A percentile compares a stretch with the other conserved stretches of the same genome.
Conservation (phyloP, 2,329 filamentous ascomycete species). For the Drechslerella dactyloides region DNA sequence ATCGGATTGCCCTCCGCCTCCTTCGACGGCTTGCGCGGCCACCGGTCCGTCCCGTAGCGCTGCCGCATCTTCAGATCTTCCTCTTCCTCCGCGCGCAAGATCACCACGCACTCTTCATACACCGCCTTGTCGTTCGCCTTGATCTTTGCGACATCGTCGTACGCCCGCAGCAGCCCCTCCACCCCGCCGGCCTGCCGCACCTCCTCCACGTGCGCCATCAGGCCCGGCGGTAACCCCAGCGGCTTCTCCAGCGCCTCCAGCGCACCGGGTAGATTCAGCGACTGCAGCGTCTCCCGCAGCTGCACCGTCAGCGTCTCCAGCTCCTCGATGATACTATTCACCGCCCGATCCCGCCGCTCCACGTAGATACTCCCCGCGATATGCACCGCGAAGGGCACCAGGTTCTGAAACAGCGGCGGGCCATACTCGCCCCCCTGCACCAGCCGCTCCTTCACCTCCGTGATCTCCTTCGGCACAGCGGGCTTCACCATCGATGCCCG, state of each 20-base stretch:
- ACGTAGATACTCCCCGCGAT: conserved; percentile 94
- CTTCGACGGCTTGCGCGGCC: conserved; percentile 74
- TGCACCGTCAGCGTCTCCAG: conserved; percentile 80
- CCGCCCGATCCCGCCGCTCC: conserved; percentile 84
- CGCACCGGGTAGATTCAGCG: conserved; percentile 86
- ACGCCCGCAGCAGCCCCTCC: conserved; percentile 75
- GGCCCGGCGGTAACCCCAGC: conserved; percentile 80
- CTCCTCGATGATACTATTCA: conserved; percentile 84
- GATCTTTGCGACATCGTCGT: conserved; percentile 89
- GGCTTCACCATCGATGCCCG: conserved; percentile 86
- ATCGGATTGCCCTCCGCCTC: conserved; percentile 76
- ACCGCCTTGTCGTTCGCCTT: conserved; percentile 76
- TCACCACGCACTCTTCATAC: conserved; percentile 81
- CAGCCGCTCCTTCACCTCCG: conserved; percentile 77
- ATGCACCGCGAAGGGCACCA: conserved; percentile 95
- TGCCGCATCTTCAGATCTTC: conserved; percentile 78
- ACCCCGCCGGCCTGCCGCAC: conserved; percentile 89
- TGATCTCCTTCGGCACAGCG: conserved; percentile 79
- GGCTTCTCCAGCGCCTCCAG: conserved; percentile 95
- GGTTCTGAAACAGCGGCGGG: conserved; percentile 81
- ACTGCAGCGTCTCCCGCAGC: conserved; percentile 78
- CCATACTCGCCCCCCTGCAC: conserved; percentile 83
- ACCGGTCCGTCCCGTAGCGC: conserved; percentile 86
- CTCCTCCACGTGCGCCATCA: conserved; percentile 91
- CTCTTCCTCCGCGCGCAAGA: conserved; percentile 78